Percentiles rank a stretch among this genome's conserved stretches.
Conservation (phyloP, 1,284 basidiomycete species). For the Irpex sp. region DNA sequence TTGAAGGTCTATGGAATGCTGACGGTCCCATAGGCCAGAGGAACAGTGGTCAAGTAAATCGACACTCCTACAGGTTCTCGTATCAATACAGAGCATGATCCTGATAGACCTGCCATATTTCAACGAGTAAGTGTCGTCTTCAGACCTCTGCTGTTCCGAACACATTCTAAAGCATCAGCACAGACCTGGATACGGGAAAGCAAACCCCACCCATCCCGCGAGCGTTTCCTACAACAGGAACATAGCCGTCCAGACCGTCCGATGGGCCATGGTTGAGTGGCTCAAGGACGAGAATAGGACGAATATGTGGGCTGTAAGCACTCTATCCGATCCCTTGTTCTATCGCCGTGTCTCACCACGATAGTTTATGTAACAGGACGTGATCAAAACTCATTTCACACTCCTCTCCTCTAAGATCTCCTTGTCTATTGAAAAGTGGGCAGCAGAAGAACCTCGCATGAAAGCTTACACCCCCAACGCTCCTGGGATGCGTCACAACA, state of each 20-base stretch:
- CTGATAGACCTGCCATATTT: conserved; percentile 52
- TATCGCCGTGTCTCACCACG: background rate
- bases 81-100: conserved; percentile 59
- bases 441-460: conserved; percentile 27
- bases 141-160: too few species aligned
- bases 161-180: background rate
- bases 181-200: conserved; percentile 45
- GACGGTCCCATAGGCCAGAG: conserved; percentile 34
- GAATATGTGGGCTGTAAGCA: conserved; percentile 44
- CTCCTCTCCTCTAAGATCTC: conserved; percentile 38
- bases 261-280: conserved; percentile 53
- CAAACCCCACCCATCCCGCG: conserved; percentile 27
- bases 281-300: conserved; percentile 37
- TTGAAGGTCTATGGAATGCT: too few species aligned
- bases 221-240: conserved; percentile 46
- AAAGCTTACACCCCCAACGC: conserved; percentile 16
- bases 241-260: conserved; percentile 37
- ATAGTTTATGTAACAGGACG: conserved; percentile 32
- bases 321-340: background rate
- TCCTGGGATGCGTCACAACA: background rate
- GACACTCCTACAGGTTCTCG: conserved; percentile 51
- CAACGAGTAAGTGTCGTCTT: conserved; percentile 42
- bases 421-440: conserved; percentile 38
- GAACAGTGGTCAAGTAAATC: conserved; percentile 51
- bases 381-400: conserved; percentile 46